Percentiles rank a stretch among this genome's conserved stretches.
Conservation (phyloP, 225 moss, liverwort and hornwort genomes). For the Straminergon stramineum region DNA sequence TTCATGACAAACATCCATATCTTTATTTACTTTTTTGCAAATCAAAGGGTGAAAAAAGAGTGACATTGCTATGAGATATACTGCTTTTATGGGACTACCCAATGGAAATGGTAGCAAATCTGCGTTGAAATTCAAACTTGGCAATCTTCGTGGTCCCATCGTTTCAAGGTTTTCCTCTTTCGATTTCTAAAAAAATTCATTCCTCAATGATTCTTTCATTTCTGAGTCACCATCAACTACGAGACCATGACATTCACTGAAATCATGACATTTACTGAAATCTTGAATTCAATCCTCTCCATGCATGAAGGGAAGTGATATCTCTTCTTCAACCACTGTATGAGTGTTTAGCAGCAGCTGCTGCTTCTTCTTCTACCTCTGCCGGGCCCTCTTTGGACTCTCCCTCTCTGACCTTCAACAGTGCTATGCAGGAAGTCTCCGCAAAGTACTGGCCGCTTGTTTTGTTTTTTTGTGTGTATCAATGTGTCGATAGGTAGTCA, state of each 20-base stretch:
- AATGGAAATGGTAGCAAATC: background rate
- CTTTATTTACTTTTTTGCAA: background rate
- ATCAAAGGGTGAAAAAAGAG: background rate
- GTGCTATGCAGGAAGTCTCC: background rate
- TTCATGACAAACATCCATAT: rapidly evolving
- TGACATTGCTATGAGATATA: rapidly evolving
- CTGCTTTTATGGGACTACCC: rapidly evolving
- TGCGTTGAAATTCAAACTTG: background rate
- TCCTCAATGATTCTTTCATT: background rate
- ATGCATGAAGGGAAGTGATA: background rate
- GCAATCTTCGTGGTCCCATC: rapidly evolving
- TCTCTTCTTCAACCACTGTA: background rate
- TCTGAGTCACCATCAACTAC: background rate
- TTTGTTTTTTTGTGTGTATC: background rate
- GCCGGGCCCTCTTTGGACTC: rapidly evolving
- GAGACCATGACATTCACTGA: background rate
- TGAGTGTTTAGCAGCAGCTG: no score
- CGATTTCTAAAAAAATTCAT: no score
- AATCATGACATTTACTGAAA: background rate
- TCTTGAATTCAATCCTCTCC: background rate
- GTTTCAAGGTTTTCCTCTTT: background rate
- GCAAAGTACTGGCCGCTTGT: background rate
- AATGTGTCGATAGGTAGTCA: background rate
- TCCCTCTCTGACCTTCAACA: background rate
- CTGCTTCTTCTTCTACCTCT: background rate